phyloP scores from a whole-genome alignment of 2,329 filamentous ascomycete genomes.

The Cryphonectria parasitica region DNA sequence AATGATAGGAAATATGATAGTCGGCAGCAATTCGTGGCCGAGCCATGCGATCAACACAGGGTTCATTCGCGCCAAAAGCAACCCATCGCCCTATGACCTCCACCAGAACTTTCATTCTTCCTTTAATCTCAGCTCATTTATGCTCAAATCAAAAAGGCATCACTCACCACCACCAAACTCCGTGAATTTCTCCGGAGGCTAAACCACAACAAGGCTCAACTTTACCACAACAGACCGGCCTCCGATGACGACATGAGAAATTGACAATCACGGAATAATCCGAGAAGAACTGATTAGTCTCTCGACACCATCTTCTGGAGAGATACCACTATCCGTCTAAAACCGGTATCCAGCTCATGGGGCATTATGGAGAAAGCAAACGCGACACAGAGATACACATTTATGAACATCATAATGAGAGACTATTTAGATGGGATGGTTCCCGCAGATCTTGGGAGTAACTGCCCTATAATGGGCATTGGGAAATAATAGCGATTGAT shows the following conservation, averaged over 20 bases:
- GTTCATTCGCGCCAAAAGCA: background rate
- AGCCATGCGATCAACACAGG: background rate
- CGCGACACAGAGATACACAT: background rate
- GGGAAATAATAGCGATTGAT: too few relatives aligned
- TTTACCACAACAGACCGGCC: background rate
- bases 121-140: background rate
- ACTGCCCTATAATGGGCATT: too few relatives aligned
- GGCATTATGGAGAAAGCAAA: background rate
- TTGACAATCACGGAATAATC: background rate
- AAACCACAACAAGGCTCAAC: background rate
- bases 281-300: background rate
- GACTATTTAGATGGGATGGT: background rate
- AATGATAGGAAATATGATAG: background rate
- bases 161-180: background rate
- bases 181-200: constrained; percentile 12
- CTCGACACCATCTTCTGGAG: background rate
- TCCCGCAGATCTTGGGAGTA: background rate
- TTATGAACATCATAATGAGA: background rate
- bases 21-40: background rate
- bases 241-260: constrained; percentile 2
- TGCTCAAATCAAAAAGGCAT: background rate
- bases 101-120: background rate
- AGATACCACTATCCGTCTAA: background rate
- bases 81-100: background rate
- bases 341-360: background rate